Conservation (phyloP, 2,329 filamentous ascomycete species). For the Aschersonia sp. region DNA sequence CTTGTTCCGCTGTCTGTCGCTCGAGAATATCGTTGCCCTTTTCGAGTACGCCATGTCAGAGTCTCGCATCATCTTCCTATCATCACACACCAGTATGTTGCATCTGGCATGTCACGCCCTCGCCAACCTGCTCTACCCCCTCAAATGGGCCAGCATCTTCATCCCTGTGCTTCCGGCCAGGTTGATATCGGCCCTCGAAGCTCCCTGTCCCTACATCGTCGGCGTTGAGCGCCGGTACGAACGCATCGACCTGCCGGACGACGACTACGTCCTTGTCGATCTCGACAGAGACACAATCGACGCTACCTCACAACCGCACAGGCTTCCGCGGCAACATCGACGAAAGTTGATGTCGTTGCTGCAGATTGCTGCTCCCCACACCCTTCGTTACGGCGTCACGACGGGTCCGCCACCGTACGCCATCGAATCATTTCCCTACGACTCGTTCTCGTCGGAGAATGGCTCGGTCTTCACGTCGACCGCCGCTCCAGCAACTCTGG, state of each 20-base stretch:
- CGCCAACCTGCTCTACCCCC: slow-evolving; percentile 69
- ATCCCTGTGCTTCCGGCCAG: slow-evolving; percentile 83
- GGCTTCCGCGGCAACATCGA: slow-evolving; percentile 75
- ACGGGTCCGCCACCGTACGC: slow-evolving; percentile 87
- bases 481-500: slow-evolving; percentile 55
- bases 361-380: slow-evolving; percentile 80
- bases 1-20: slow-evolving; percentile 75
- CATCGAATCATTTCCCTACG: slow-evolving; percentile 80
- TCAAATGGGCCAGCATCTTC: slow-evolving; percentile 88
- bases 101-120: slow-evolving; percentile 86
- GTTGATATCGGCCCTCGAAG: slow-evolving; percentile 79
- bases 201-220: slow-evolving; percentile 92
- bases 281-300: slow-evolving; percentile 84
- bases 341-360: slow-evolving; percentile 79
- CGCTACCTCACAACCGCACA: slow-evolving; percentile 61
- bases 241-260: slow-evolving; percentile 71
- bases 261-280: slow-evolving; percentile 91
- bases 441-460: slow-evolving; percentile 81
- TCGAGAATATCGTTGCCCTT: slow-evolving; percentile 82
- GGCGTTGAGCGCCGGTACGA: slow-evolving; percentile 90
- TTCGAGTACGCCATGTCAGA: slow-evolving; percentile 90
- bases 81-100: slow-evolving; percentile 91
- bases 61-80: slow-evolving; percentile 89
- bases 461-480: slow-evolving; percentile 62
- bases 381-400: slow-evolving; percentile 70